Evolutionary conservation across 2,329 filamentous ascomycete genomes (phyloP), one percentile per base, ranked within the genome.

Genomic region (Pseudogymnoascus sp.): DNA sequence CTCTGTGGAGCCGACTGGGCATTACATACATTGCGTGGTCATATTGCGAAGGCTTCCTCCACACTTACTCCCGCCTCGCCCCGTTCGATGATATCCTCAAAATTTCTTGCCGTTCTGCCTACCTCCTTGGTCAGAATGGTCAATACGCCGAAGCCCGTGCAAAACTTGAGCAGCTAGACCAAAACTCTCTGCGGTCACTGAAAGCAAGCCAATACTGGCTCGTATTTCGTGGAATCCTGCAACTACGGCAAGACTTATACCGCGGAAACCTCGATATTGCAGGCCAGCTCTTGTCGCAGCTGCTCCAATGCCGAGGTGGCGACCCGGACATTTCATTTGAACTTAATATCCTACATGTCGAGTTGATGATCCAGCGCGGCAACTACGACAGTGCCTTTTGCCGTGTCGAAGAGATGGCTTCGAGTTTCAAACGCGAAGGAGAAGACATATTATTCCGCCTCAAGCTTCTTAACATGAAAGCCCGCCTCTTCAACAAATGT

Each of bases 31-130:
- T 85, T 67, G 81, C 88, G 40, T 74, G 79, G 15, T 79, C 82
- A 60, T 82, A 83, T 21, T 88, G 86, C 69, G 87, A 95, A 65
- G 79, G 90, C 0, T 92, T 96, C 63, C 79, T 92, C 13, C 81
- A 86, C 60, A 92, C 89, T 65, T 88, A 96, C 70, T 77, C 80
- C 3, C 75, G 77, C n/a, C 77, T 78, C 58, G 80, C 81, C 36
- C 81, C 86, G 0, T 83, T 92, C 45, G 91, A 96, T 65, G 93
- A 97, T 67, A 82, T 86, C 59, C 79, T 97, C 33, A 90, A 88
- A 67, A 83, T 90, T 35, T 86, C 81, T 0, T 90, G 89, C 67
- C 84, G 88, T 4, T 81, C 87, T 62, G 87, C 90, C 1, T 83
- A 87, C 64, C 78, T 86, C 74, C 77, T 88, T 5, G 81, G 84